These are phyloP conservation scores for Lachancea meyersii DNA, from an alignment of 805 yeast species.

Conservation along the genomic window DNA sequence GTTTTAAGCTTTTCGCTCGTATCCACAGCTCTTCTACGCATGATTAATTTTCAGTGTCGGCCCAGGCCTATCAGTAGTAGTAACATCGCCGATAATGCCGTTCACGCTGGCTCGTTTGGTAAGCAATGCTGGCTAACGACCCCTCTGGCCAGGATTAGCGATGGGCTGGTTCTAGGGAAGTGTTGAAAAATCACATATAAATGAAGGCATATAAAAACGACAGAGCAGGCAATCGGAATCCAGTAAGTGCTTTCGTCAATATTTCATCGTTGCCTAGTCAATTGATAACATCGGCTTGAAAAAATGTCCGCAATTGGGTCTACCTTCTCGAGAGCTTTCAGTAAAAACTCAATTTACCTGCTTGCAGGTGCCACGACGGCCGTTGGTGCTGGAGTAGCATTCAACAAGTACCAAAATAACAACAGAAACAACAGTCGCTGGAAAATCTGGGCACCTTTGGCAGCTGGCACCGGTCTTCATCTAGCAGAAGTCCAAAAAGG, in stretches of 20 bases:
- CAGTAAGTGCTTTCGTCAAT: too few relatives aligned
- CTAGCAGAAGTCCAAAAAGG: conserved; percentile 22
- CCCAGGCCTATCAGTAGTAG: not conserved
- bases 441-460: conserved; percentile 23
- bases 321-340: conserved; percentile 17
- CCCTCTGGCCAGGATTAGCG: too few relatives aligned
- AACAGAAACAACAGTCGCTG: conserved; percentile 19
- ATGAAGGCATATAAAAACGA: too few relatives aligned
- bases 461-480: conserved; percentile 35
- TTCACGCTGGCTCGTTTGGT: too few relatives aligned
- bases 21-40: not conserved
- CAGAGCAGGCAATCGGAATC: too few relatives aligned
- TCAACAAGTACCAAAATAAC: conserved; percentile 15
- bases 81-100: not conserved
- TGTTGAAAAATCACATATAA: too few relatives aligned
- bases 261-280: not conserved
- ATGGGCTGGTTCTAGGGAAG: too few relatives aligned
- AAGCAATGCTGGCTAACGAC: too few relatives aligned
- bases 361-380: conserved; percentile 30
- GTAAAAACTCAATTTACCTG: conserved; percentile 20
- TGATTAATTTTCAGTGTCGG: not conserved
- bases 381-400: conserved; percentile 27
- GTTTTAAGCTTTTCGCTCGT: too few relatives aligned
- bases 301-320: conserved; percentile 11
- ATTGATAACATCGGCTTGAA: not conserved